Evolutionary conservation across 176 grass and related monocot genomes (phyloP), one percentile per base, ranked within the genome.

Genomic region (Oryza longistaminata): DNA sequence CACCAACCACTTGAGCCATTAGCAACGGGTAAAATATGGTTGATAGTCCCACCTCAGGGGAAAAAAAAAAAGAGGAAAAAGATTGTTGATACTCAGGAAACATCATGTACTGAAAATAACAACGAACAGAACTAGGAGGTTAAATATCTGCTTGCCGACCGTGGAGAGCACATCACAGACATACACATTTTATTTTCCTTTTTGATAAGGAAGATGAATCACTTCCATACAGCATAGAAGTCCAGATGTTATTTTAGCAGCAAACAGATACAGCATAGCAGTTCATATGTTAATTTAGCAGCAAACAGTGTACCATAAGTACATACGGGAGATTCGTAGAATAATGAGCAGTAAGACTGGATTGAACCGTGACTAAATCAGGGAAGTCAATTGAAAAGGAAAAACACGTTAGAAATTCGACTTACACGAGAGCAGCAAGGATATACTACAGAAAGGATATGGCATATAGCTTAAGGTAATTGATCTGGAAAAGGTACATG

Each of bases 71-170:
- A 37, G 35, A 37, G 35, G 50, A 15, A 53, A 53, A 19, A 39
- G 1, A 2, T n/a, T 24, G 19, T 21, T 61, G 26, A 81, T 76
- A 11, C 26, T 50, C 29, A 74, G 31, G 72, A 11, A 35, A 24
- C 70, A 82, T 46, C 15, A 83, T 74, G 53, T 3, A 62, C 49
- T 31, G 25, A 74, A 82, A 62, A 73, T 10, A 64, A 64, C 14
- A 62, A 15, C 42, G 26, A 40, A 35, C 21, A 64, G 14, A 15
- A 27, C 64, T 58, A 60, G 17, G 25, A 50, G 17, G 39, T 49
- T 83, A 24, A 66, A 50, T 16, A 0, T 24, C 17, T 25, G 26
- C 9, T 21, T 11, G 7, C 13, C 16, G 64, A 68, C 25, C 13
- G 29, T 37, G 11, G 12, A 34, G 55, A 66, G 17, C 40, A 25